Evolutionary conservation across 2,329 filamentous ascomycete genomes (phyloP).

Genomic region (Botrytis sinoallii): DNA sequence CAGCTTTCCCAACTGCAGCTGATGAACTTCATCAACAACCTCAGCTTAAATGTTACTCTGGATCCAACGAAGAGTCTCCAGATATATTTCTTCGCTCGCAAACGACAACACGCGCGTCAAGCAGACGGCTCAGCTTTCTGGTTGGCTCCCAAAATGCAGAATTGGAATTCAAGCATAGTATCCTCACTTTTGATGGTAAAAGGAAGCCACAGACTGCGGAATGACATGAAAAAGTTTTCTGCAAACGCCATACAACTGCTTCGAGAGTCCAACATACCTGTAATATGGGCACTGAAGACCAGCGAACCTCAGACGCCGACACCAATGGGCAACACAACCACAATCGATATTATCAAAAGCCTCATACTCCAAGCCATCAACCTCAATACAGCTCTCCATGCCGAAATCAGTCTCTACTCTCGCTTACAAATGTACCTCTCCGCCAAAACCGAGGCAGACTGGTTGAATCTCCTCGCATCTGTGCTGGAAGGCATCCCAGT

Average conservation of each 20-base stretch:
- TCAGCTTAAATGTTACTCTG: not conserved
- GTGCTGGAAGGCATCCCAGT: not conserved
- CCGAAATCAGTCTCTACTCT: not conserved
- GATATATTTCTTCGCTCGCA: not conserved
- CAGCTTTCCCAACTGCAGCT: not conserved
- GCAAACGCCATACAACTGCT: not conserved
- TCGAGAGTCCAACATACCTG: not conserved
- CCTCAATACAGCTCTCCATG: not conserved
- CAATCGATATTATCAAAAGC: not conserved
- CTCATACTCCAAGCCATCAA: not conserved
- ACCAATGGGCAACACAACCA: not conserved
- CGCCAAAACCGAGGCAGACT: not conserved
- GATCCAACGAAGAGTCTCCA: not conserved
- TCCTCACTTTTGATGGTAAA: not conserved
- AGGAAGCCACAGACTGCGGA: not conserved
- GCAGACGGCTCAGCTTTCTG: not conserved
- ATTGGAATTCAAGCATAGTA: not conserved
- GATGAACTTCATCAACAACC: not conserved
- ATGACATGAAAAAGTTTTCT: not conserved
- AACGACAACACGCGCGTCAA: not conserved
- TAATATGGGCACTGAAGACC: not conserved
- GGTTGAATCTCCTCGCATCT: not conserved
- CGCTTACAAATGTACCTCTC: not conserved
- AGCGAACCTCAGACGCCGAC: not conserved
- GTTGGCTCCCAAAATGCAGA: not conserved